These are phyloP conservation scores for Acacia melanoxylon DNA, from an alignment of 306 rosid species.

Conservation along the genomic window DNA sequence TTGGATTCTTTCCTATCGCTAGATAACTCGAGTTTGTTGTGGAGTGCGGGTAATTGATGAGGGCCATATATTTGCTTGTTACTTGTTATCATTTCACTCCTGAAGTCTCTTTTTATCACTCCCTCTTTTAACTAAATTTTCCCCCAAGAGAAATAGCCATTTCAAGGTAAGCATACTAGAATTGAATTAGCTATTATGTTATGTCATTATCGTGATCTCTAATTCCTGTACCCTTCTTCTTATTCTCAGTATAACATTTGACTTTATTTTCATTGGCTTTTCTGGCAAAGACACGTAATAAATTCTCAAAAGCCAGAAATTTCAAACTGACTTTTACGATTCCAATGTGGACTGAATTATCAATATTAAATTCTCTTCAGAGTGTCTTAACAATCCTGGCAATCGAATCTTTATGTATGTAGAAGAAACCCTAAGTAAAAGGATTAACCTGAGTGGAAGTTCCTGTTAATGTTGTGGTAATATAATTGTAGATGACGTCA, in stretches of 20 bases:
- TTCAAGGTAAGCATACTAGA: conserved; percentile 15
- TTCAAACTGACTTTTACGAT: conserved; percentile 10
- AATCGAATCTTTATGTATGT: neutral
- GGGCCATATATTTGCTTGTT: conserved; percentile 20
- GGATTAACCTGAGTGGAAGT: conserved; percentile 7
- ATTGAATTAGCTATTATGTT: neutral
- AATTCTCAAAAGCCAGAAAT: conserved; percentile 3
- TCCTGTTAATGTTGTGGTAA: conserved; percentile 2
- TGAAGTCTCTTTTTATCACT: conserved; percentile 2
- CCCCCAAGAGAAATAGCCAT: neutral
- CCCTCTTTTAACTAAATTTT: neutral
- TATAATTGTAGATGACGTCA: neutral
- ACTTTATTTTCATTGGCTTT: conserved; percentile 4
- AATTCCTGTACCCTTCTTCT: neutral
- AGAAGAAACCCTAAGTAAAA: conserved; percentile 5
- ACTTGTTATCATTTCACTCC: conserved; percentile 15
- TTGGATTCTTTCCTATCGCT: conserved; percentile 12
- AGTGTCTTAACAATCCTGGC: conserved; percentile 21
- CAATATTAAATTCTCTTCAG: conserved; percentile 7
- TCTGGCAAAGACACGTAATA: neutral
- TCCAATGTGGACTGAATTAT: neutral
- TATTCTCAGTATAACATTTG: neutral
- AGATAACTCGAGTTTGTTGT: conserved; percentile 6
- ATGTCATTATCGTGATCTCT: neutral
- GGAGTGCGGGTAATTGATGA: conserved; percentile 9